phyloP scores from a whole-genome alignment of 2,329 filamentous ascomycete genomes.

The Hyphodiscus sp. region DNA sequence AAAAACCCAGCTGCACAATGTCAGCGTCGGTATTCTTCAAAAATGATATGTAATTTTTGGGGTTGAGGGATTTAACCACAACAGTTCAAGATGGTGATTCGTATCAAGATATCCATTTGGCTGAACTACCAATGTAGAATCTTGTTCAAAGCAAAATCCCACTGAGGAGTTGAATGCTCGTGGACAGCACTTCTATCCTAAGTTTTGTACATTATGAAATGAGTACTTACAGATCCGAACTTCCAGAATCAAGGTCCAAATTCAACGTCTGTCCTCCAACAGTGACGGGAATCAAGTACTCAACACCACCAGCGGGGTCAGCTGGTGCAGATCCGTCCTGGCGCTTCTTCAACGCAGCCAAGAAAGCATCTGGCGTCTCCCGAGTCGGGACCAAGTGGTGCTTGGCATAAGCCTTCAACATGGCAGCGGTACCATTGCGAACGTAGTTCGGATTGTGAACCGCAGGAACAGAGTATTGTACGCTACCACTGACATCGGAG shows the following conservation, averaged over 20 bases:
- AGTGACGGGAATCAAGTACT: slow-evolving; percentile 23
- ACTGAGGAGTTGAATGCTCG: too few species aligned
- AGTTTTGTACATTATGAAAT: too few species aligned
- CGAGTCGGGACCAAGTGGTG: slow-evolving; percentile 24
- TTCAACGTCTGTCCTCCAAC: slow-evolving; percentile 27
- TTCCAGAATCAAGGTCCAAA: slow-evolving; percentile 29
- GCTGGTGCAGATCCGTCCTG: slow-evolving; percentile 26
- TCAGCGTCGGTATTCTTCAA: not conserved
- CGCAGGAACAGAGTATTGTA: slow-evolving; percentile 20
- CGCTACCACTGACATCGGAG: not conserved
- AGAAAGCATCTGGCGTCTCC: slow-evolving; percentile 19
- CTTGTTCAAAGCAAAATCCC: too few species aligned
- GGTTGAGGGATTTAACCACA: too few species aligned
- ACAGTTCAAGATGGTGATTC: too few species aligned
- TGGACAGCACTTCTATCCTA: too few species aligned
- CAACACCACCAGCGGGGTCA: slow-evolving; percentile 15
- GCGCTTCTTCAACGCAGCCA: slow-evolving; percentile 21
- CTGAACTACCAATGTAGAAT: too few species aligned
- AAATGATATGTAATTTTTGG: too few species aligned
- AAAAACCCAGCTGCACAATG: slow-evolving; percentile 26
- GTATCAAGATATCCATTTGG: not conserved
- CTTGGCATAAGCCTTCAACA: slow-evolving; percentile 29
- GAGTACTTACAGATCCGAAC: slow-evolving; percentile 26
- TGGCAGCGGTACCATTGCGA: slow-evolving; percentile 27
- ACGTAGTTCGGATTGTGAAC: slow-evolving; percentile 22